These are phyloP conservation scores for Didymosphaeria variabile DNA, from an alignment of 2,329 filamentous ascomycete genomes.

Conservation along the genomic window DNA sequence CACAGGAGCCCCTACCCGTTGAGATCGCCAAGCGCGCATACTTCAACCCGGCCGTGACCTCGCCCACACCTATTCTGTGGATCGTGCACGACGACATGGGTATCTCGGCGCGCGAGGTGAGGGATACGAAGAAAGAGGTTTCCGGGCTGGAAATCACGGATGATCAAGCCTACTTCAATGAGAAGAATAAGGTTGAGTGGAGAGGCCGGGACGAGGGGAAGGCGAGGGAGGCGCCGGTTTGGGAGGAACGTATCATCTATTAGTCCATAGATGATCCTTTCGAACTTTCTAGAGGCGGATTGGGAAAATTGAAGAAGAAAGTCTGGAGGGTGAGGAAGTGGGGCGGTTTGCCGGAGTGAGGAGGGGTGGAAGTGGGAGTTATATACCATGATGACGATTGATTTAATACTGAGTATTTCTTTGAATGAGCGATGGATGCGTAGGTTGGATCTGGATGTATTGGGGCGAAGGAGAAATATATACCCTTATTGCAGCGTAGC, in stretches of 20 bases:
- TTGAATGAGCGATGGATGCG: background rate
- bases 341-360: background rate
- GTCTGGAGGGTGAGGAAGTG: no score
- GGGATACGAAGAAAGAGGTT: conserved; percentile 50
- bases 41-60: conserved; percentile 55
- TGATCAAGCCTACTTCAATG: conserved; percentile 55
- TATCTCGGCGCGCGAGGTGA: conserved; percentile 54
- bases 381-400: background rate
- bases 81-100: conserved; percentile 56
- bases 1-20: conserved; percentile 42
- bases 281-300: background rate
- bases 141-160: conserved; percentile 54
- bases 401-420: background rate
- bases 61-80: conserved; percentile 56
- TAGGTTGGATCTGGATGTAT: background rate
- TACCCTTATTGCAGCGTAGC: background rate
- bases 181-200: conserved; percentile 57
- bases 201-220: conserved; percentile 48
- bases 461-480: background rate
- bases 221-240: conserved; percentile 55
- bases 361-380: background rate
- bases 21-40: conserved; percentile 54
- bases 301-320: background rate
- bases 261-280: background rate
- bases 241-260: conserved; percentile 48